Base-by-base conservation (phyloP, 1,284 basidiomycete genomes). In the Omphalotus olearius region DNA sequence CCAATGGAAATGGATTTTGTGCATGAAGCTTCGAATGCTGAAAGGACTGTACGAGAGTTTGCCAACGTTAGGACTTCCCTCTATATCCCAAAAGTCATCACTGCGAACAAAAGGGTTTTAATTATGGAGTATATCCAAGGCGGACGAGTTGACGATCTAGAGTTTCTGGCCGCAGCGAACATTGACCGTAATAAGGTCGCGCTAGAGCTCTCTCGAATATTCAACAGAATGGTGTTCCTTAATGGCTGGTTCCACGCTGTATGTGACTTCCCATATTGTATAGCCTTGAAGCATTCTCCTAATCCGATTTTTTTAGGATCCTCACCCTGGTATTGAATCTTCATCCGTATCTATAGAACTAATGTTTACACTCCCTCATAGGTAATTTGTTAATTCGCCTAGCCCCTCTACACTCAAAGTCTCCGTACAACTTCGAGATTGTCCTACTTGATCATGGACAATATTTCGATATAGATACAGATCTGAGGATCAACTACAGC, bases 141-240 rank as follows among this genome's bases (percentile, higher is more conserved):
- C 16, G 88, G 85, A 1, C 79, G 97, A 13, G 87, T 96, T 2
- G 96, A 99, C 64, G 88, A 98, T 67, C 69, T 98, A 50, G 76
- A 77, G 48, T 99, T 92, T 66, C 78, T 99, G 6, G 85, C 89
- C 33, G 70, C 84, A 41, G 79, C 93, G 59, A 76, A 83, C 49
- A 98, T 99, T 60, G 93, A 99, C 68, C 79, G 96, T 50, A 99
- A 98, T 63, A 88, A 88, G 64, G 94, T 98, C 39, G 87, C 92
- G 2, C 73, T 97, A 56, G 94, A 98, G 68, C 73, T 96, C n/a
- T 82, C 88, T 4, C 73, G 86, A 56, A 92, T 96, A 63, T 98
- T 98, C 64, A 89, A 85, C 45, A 88, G 86, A 63, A 99, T 99
- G 97, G 92, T 99, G 17, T 98, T 98, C 64, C 67, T 98, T 37